Conservation (phyloP, 257 asterid genomes). For the Schizonepeta tenuifolia region DNA sequence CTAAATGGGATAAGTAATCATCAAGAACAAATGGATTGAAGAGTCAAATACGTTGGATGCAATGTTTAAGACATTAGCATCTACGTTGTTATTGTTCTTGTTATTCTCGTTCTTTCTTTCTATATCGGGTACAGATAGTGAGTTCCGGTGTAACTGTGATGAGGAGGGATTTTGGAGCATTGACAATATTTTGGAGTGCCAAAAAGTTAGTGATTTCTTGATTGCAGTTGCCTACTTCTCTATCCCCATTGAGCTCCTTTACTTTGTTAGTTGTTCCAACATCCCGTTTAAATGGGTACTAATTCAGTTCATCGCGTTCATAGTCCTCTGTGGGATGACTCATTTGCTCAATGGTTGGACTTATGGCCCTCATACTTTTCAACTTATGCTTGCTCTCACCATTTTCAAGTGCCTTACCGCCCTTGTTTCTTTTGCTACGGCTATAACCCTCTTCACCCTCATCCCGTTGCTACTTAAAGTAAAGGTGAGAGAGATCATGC, state of each 20-base stretch:
- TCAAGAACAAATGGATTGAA: constrained; percentile 40
- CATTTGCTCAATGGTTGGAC: constrained; percentile 93
- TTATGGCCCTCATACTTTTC: constrained; percentile 81
- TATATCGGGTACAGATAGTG: constrained; percentile 48
- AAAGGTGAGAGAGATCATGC: constrained; percentile 83
- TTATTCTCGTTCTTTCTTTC: constrained; percentile 44
- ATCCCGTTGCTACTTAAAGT: constrained; percentile 76
- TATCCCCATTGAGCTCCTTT: constrained; percentile 90
- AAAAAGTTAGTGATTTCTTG: constrained; percentile 77
- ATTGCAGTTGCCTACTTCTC: constrained; percentile 96
- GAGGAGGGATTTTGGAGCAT: constrained; percentile 84
- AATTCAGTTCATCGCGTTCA: constrained; percentile 79
- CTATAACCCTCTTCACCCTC: constrained; percentile 74
- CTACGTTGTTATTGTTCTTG: constrained; percentile 46
- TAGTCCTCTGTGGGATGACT: constrained; percentile 94
- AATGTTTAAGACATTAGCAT: constrained; percentile 61
- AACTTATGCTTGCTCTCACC: constrained; percentile 78
- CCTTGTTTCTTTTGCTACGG: constrained; percentile 79
- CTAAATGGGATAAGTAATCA: constrained; percentile 19
- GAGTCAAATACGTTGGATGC: constrained; percentile 46
- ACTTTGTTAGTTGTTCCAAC: constrained; percentile 76
- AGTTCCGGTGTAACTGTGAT: constrained; percentile 68
- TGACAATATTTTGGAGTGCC: constrained; percentile 66
- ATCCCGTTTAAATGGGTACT: constrained; percentile 94
- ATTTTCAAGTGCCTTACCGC: constrained; percentile 84